Conservation (phyloP, 371 early-diverging fungal species). For the Mucor velutinosus region DNA sequence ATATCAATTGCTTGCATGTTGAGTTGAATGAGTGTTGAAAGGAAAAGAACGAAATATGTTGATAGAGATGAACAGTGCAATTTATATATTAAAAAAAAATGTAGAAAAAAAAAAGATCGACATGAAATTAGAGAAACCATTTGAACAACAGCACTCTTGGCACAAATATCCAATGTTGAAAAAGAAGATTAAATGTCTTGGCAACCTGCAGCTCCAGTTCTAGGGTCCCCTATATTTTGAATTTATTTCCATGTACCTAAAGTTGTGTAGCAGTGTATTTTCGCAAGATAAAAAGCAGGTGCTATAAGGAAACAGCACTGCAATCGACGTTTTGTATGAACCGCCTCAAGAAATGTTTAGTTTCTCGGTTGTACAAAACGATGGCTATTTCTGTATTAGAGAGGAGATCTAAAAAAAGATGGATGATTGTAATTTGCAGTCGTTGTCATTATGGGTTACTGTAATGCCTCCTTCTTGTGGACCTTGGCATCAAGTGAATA, state of each 20-base stretch:
- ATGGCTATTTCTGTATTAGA: not conserved
- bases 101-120: not conserved
- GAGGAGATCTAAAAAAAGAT: not conserved
- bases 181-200: constrained; percentile 2
- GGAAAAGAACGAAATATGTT: not conserved
- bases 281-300: not conserved
- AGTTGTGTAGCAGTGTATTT: not conserved
- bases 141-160: not conserved
- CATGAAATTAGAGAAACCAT: not conserved
- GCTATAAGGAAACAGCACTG: not conserved
- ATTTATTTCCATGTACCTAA: not conserved
- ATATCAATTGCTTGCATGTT: constrained; percentile 14
- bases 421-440: not conserved
- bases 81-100: not conserved
- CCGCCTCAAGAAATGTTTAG: not conserved
- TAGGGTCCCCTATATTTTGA: not conserved
- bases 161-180: not conserved
- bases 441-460: not conserved
- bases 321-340: not conserved
- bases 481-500: not conserved
- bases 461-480: not conserved
- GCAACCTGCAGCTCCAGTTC: not conserved
- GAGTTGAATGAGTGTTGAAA: not conserved
- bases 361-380: not conserved
- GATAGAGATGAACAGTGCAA: not conserved